Conservation (phyloP, 495 filamentous ascomycete genomes). For the Neurospora sp. region DNA sequence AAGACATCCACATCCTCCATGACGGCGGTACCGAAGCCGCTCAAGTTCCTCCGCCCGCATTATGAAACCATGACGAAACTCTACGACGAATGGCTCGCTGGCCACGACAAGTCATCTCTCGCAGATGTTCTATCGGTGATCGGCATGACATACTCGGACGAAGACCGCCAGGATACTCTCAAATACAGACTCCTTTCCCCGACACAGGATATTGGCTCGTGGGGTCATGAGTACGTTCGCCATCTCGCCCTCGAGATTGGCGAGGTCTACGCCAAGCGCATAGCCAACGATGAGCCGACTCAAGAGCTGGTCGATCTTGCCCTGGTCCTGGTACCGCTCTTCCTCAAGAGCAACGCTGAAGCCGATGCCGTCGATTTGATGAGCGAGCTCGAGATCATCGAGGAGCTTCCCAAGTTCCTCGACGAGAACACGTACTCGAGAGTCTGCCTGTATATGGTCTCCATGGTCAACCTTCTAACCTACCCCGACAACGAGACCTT, state of each 20-base stretch:
- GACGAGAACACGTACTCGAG: conserved; percentile 90
- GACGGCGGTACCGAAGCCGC: conserved; percentile 96
- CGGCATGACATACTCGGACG: conserved; percentile 98
- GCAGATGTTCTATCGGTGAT: conserved; percentile 96
- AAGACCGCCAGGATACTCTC: conserved; percentile 87
- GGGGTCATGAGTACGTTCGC: conserved; percentile 97
- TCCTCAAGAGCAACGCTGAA: conserved; percentile 94
- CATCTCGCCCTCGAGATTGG: conserved; percentile 95
- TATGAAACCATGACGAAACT: conserved; percentile 76
- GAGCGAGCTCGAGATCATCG: conserved; percentile 94
- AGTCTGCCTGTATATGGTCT: conserved; percentile 97
- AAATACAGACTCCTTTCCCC: conserved; percentile 89
- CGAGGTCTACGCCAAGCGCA: conserved; percentile 75
- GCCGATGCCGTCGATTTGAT: conserved; percentile 95
- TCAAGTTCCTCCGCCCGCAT: conserved; percentile 95
- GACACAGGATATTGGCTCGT: conserved; percentile 85
- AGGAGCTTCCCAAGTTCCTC: conserved; percentile 76
- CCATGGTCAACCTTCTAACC: conserved; percentile 95
- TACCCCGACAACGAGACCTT: conserved; percentile 96
- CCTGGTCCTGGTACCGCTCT: conserved; percentile 78
- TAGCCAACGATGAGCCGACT: conserved; percentile 44
- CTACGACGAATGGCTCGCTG: conserved; percentile 79
- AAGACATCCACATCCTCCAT: conserved; percentile 98
- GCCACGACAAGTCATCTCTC: conserved; percentile 76
- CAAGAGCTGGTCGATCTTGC: conserved; percentile 77